Conservation (phyloP, 2,329 filamentous ascomycete genomes). For the Magnaporthiopsis poae region DNA sequence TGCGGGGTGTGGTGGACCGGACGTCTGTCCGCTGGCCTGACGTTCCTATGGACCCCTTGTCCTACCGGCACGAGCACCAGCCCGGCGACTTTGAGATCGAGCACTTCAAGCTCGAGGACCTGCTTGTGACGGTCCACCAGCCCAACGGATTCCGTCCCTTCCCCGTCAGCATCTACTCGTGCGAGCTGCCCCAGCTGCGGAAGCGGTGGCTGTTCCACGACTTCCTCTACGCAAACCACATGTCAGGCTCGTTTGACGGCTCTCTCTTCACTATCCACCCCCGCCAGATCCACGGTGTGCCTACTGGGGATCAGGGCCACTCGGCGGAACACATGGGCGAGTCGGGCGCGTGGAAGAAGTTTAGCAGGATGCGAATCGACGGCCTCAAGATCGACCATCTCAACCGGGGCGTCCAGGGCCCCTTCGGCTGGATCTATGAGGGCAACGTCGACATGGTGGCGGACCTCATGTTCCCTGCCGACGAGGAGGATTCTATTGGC, state of each 20-base stretch:
- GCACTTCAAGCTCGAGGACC: constrained; percentile 88
- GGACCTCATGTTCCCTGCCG: constrained; percentile 86
- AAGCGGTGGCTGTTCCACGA: constrained; percentile 99
- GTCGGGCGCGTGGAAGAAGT: constrained; percentile 81
- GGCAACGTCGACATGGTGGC: constrained; percentile 94
- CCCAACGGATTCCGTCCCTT: constrained; percentile 87
- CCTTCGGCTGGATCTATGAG: constrained; percentile 96
- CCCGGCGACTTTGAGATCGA: constrained; percentile 96
- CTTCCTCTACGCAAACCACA: constrained; percentile 86
- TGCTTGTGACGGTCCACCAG: constrained; percentile 85
- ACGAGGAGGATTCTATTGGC: constrained; percentile 76
- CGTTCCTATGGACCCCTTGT: constrained; percentile 67
- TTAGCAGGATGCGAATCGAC: constrained; percentile 84
- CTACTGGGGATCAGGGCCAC: constrained; percentile 49
- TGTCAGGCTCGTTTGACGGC: constrained; percentile 90
- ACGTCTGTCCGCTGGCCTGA: constrained; percentile 67
- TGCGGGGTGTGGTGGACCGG: constrained; percentile 83
- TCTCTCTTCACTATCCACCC: constrained; percentile 96
- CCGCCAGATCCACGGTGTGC: constrained; percentile 73
- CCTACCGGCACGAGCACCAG: constrained; percentile 76
- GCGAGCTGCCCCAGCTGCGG: constrained; percentile 80
- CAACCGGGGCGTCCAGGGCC: constrained; percentile 83
- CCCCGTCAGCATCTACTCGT: constrained; percentile 88
- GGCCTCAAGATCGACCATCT: constrained; percentile 90
- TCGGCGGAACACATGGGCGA: constrained; percentile 48